phyloP scores from a whole-genome alignment of 2,329 filamentous ascomycete species.

The Trichoderma citrinoviride region DNA sequence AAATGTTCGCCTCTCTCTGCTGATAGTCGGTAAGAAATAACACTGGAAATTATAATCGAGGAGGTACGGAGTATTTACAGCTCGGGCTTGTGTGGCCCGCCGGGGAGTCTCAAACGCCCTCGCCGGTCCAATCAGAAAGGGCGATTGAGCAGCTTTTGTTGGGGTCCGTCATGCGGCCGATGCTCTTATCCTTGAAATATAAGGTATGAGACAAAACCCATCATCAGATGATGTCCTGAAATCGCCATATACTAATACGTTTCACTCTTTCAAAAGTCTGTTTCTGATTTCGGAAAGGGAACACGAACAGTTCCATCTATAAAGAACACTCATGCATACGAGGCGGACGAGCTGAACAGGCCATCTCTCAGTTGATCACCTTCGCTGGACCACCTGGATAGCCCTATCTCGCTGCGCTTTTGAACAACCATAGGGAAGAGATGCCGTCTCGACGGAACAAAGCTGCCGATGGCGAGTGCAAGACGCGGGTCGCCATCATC shows the following conservation, averaged over 20 bases:
- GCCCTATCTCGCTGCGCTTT: not conserved
- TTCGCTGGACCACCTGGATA: not conserved
- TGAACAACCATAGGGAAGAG: not conserved
- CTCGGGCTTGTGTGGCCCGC: not conserved
- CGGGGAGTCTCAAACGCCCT: conserved; percentile 13
- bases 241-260: not conserved
- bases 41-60: no score
- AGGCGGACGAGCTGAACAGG: not conserved
- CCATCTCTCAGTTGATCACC: not conserved
- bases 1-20: not conserved
- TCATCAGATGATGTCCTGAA: not conserved
- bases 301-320: not conserved
- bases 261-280: no score
- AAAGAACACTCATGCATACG: not conserved
- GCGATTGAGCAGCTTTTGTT: conserved; percentile 1
- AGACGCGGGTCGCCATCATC: conserved; percentile 34
- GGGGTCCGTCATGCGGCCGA: not conserved
- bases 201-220: no score
- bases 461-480: not conserved
- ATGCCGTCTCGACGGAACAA: not conserved
- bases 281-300: no score
- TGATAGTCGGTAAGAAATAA: not conserved
- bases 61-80: not conserved
- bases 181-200: no score
- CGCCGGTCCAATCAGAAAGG: not conserved